Evolutionary conservation across 2,329 filamentous ascomycete genomes (phyloP).

Genomic region (Fusarium pininemorale): DNA sequence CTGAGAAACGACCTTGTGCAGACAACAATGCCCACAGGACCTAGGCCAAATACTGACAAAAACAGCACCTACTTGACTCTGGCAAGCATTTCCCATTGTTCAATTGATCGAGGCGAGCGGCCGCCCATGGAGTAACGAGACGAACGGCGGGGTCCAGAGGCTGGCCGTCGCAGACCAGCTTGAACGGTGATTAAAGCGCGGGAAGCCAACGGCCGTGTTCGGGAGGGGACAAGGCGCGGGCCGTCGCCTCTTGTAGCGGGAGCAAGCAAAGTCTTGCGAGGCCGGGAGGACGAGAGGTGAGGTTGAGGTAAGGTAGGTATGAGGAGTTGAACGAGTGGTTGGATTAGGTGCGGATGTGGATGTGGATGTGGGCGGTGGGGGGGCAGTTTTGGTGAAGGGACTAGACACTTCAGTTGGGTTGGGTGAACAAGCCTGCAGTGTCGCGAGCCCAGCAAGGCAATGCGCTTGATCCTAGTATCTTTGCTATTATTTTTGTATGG

Average conservation of each 20-base stretch:
- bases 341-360: conserved; percentile 32
- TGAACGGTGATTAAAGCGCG: conserved; percentile 8
- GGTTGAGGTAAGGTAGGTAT: conserved; percentile 29
- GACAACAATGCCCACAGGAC: conserved; percentile 4
- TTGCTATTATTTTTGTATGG: conserved; percentile 1
- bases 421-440: background rate
- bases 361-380: conserved; percentile 41
- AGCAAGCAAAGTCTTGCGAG: conserved; percentile 24
- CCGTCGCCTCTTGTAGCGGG: conserved; percentile 34
- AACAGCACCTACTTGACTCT: conserved; percentile 54
- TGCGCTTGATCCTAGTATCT: conserved; percentile 22
- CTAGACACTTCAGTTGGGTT: conserved; percentile 12
- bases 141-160: conserved; percentile 31
- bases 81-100: conserved; percentile 59
- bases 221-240: conserved; percentile 21
- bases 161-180: conserved; percentile 32
- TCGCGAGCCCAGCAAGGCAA: conserved; percentile 11
- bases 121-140: conserved; percentile 54
- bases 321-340: conserved; percentile 34
- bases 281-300: conserved; percentile 21
- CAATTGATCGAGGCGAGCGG: conserved; percentile 53
- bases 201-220: conserved; percentile 19
- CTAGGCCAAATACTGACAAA: conserved; percentile 23
- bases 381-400: conserved; percentile 36
- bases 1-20: background rate